Conservation (phyloP, 495 filamentous ascomycete genomes). For the Neurospora sp. region DNA sequence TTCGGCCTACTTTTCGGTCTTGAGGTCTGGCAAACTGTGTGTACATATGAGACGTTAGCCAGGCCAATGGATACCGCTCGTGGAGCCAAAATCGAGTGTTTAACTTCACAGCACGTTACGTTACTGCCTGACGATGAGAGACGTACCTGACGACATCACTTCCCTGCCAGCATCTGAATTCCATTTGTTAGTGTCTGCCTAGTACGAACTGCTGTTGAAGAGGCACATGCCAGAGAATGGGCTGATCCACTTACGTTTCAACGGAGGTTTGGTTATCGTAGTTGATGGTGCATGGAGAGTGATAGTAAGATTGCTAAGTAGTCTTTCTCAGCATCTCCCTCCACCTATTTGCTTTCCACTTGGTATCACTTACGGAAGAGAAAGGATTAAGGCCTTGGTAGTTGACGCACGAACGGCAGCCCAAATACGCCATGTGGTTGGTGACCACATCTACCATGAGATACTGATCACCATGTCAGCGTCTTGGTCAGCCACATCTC, state of each 20-base stretch:
- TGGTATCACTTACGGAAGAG: constrained; percentile 29
- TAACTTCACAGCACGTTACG: not conserved
- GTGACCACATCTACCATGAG: constrained; percentile 74
- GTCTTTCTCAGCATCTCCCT: not conserved
- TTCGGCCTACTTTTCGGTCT: constrained; percentile 41
- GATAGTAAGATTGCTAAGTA: constrained; percentile 45
- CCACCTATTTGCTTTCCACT: not conserved
- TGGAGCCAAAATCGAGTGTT: not conserved
- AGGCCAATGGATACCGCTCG: not conserved
- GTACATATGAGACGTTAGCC: not conserved
- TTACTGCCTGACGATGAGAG: not conserved
- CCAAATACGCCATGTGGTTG: constrained; percentile 65
- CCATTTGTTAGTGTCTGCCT: constrained; percentile 13
- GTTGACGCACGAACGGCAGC: constrained; percentile 44
- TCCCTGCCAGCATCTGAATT: constrained; percentile 52
- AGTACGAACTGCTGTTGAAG: constrained; percentile 7
- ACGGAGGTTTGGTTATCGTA: constrained; percentile 46
- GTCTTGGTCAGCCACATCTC: not conserved
- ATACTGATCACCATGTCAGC: constrained; percentile 29
- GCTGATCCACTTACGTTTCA: constrained; percentile 22
- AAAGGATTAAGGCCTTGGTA: constrained; percentile 57
- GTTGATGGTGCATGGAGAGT: constrained; percentile 56
- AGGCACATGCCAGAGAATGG: constrained; percentile 15
- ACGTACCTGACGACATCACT: constrained; percentile 41
- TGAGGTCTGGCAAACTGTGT: constrained; percentile 52